Conservation (phyloP, 2,329 filamentous ascomycete genomes). For the Hymenoscyphus albidus region DNA sequence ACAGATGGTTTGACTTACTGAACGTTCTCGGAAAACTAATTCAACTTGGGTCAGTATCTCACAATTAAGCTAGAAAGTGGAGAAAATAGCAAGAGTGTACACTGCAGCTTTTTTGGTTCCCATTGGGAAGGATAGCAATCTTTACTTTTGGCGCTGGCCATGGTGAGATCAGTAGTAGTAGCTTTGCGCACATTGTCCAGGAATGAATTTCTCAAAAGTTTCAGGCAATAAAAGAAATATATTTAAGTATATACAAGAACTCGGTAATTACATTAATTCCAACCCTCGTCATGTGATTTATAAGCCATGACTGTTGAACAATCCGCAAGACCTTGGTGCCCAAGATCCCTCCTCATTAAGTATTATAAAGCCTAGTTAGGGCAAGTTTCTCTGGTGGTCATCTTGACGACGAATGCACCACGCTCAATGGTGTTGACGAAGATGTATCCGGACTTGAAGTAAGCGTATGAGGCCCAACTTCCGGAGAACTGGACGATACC, state of each 20-base stretch:
- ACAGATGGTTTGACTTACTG: no score
- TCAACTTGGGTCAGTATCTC: no score
- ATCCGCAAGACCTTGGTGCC: background rate
- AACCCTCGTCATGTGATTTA: background rate
- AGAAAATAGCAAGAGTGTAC: no score
- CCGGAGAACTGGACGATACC: slow-evolving; percentile 42
- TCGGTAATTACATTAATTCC: background rate
- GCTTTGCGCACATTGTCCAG: no score
- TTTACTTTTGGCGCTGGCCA: no score
- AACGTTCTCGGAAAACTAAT: no score
- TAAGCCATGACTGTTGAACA: background rate
- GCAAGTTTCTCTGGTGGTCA: slow-evolving; percentile 7
- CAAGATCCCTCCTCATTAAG: slow-evolving; percentile 6
- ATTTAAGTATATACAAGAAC: background rate
- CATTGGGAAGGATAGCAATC: no score
- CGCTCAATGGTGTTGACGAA: slow-evolving; percentile 40
- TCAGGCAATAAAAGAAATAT: background rate
- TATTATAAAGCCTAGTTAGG: slow-evolving; percentile 17
- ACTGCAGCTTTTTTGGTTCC: no score
- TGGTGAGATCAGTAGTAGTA: no score
- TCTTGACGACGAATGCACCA: slow-evolving; percentile 29
- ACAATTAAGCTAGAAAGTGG: no score
- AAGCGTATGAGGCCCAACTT: slow-evolving; percentile 40
- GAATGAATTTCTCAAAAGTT: background rate
- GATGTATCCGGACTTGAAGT: slow-evolving; percentile 40